phyloP scores from a whole-genome alignment of 2,329 filamentous ascomycete genomes.

The Zymoseptoria pseudotritici region DNA sequence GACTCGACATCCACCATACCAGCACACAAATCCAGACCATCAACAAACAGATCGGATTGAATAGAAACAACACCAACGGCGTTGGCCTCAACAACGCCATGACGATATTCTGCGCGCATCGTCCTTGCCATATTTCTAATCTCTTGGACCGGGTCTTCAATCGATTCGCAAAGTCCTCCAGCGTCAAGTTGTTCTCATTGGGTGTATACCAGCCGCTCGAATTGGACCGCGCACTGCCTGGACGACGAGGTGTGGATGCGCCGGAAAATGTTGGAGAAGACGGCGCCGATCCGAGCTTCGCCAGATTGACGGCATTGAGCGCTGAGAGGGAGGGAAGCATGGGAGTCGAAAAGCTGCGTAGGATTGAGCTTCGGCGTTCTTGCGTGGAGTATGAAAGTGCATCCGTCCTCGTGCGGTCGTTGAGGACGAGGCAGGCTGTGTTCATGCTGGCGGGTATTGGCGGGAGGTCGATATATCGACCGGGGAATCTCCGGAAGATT shows the following conservation, averaged over 20 bases:
- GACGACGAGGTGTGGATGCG: neutral
- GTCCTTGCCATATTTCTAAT: slow-evolving; percentile 20
- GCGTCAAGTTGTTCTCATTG: slow-evolving; percentile 18
- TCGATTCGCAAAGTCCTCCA: slow-evolving; percentile 24
- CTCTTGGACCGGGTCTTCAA: slow-evolving; percentile 20
- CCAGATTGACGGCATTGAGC: neutral
- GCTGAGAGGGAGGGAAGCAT: neutral
- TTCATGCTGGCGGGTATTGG: slow-evolving; percentile 15
- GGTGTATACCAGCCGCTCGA: slow-evolving; percentile 25
- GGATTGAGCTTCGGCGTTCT: slow-evolving; percentile 5
- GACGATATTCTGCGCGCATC: slow-evolving; percentile 26
- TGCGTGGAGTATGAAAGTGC: slow-evolving; percentile 13
- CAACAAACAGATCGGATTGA: slow-evolving; percentile 24
- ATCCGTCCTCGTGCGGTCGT: slow-evolving; percentile 20
- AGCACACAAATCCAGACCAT: slow-evolving; percentile 18
- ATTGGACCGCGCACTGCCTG: slow-evolving; percentile 2
- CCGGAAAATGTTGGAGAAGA: neutral
- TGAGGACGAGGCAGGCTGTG: slow-evolving; percentile 23
- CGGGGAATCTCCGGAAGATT: neutral
- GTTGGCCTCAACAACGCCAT: slow-evolving; percentile 27
- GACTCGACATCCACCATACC: slow-evolving; percentile 13
- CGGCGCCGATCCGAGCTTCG: neutral
- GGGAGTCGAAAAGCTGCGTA: neutral
- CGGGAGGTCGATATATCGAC: neutral
- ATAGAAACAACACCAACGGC: slow-evolving; percentile 24